Percentiles rank a stretch among this genome's conserved stretches.
Conservation (phyloP, 2,329 filamentous ascomycete genomes). For the Byssoonygena ceratinophila region DNA sequence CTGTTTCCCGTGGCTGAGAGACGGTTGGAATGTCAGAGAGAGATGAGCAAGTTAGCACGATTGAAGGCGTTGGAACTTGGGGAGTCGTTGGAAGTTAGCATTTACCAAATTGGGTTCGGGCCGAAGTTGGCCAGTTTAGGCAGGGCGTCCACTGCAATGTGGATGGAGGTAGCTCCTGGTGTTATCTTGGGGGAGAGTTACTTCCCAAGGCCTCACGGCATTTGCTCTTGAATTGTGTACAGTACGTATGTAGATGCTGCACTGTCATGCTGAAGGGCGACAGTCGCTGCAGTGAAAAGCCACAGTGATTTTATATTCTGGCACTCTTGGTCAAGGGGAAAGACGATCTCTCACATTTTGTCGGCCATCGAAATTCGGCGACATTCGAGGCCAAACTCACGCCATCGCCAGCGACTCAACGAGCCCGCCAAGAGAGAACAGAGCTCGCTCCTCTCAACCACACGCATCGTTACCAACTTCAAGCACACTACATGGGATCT, state of each 20-base stretch:
- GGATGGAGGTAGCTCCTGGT: too few species aligned
- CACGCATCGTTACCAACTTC: too few species aligned
- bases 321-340: too few species aligned
- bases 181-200: too few species aligned
- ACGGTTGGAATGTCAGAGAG: neutral
- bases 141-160: neutral
- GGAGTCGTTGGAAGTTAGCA: neutral
- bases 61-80: neutral
- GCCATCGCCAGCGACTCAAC: neutral
- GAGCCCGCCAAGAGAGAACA: neutral
- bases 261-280: too few species aligned
- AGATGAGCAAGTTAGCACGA: neutral
- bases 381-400: neutral
- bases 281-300: too few species aligned
- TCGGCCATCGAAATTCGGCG: neutral
- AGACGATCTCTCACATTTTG: too few species aligned
- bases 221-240: too few species aligned
- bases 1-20: neutral
- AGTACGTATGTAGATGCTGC: too few species aligned
- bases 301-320: too few species aligned
- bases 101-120: conserved; percentile 7
- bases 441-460: neutral
- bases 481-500: neutral
- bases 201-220: too few species aligned
- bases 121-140: neutral